phyloP scores from a whole-genome alignment of 768 basidiomycete genomes.

The Thelephora ganbajun region DNA sequence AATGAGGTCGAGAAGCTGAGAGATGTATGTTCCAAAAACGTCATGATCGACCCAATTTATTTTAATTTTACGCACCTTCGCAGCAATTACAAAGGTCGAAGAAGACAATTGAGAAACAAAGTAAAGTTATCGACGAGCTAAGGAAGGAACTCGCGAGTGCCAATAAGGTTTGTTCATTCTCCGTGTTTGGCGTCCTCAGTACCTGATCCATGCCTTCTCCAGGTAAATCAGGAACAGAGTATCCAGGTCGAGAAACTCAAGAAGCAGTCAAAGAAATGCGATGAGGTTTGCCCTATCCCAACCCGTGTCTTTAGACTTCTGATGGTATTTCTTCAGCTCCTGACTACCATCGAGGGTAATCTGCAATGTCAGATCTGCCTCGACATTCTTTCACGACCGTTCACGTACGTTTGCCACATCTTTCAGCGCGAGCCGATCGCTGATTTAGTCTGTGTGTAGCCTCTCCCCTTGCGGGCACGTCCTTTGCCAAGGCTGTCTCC shows the following conservation, averaged over 20 bases:
- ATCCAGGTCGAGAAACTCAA: conserved; percentile 44
- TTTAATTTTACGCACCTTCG: neutral
- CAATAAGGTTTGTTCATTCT: conserved; percentile 9
- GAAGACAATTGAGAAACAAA: conserved; percentile 14
- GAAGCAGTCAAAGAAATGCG: conserved; percentile 36
- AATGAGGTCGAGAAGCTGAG: conserved; percentile 13
- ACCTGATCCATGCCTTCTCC: neutral
- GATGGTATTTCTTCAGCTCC: conserved; percentile 22
- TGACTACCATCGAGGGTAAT: conserved; percentile 40
- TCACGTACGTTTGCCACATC: conserved; percentile 33
- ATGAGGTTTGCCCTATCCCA: conserved; percentile 32
- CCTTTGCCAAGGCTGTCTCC: conserved; percentile 58
- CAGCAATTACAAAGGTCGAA: conserved; percentile 12
- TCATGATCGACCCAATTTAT: neutral
- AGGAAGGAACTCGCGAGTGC: conserved; percentile 9
- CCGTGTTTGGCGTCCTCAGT: neutral
- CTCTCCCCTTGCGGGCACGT: conserved; percentile 68
- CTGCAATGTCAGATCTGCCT: conserved; percentile 70
- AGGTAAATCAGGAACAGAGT: conserved; percentile 11
- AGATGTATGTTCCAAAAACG: conserved; percentile 9
- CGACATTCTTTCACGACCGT: conserved; percentile 51
- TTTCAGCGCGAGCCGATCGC: conserved; percentile 2
- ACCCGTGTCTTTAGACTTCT: neutral
- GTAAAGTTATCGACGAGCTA: conserved; percentile 18
- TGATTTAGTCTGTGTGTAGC: conserved; percentile 20